Percentiles rank a stretch among this genome's conserved stretches.
Evolutionary conservation across 2,329 filamentous ascomycete genomes (phyloP).

Genomic region (Sporothrix phasma): DNA sequence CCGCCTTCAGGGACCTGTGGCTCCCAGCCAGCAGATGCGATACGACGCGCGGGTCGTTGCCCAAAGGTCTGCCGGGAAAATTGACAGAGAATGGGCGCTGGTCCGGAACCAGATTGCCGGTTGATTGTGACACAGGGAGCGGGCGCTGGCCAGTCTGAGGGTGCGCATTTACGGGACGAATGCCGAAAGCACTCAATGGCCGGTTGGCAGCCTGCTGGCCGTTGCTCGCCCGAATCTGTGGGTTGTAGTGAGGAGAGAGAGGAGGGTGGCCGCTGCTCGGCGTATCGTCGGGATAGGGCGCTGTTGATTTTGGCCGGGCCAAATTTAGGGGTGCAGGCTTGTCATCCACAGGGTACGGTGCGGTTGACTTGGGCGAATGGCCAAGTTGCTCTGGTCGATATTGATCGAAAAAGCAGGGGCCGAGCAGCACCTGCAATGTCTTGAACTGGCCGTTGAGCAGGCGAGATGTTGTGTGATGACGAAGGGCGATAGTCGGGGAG

Average conservation of each 20-base stretch:
- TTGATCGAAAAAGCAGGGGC: conserved; percentile 44
- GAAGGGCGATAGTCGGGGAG: conserved; percentile 32
- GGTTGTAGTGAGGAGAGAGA: conserved; percentile 34
- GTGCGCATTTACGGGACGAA: conserved; percentile 34
- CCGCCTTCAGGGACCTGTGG: conserved; percentile 30
- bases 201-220: conserved; percentile 36
- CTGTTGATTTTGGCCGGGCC: conserved; percentile 36
- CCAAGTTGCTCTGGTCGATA: conserved; percentile 30
- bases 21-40: conserved; percentile 36
- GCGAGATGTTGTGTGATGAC: conserved; percentile 29
- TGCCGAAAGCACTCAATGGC: conserved; percentile 44
- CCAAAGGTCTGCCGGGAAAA: conserved; percentile 22
- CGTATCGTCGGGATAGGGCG: conserved; percentile 47
- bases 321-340: conserved; percentile 41
- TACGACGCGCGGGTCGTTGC: conserved; percentile 33
- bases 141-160: conserved; percentile 18
- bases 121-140: conserved; percentile 35
- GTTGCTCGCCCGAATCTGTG: conserved; percentile 40
- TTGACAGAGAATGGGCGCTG: conserved; percentile 27
- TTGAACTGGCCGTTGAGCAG: conserved; percentile 25
- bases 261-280: conserved; percentile 25
- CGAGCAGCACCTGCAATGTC: conserved; percentile 41
- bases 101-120: conserved; percentile 31
- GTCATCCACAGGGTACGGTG: conserved; percentile 64
- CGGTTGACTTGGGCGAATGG: conserved; percentile 44